Evolutionary conservation across 169 alveolate genomes (phyloP).

Genomic region (Miamiensis avidus): DNA sequence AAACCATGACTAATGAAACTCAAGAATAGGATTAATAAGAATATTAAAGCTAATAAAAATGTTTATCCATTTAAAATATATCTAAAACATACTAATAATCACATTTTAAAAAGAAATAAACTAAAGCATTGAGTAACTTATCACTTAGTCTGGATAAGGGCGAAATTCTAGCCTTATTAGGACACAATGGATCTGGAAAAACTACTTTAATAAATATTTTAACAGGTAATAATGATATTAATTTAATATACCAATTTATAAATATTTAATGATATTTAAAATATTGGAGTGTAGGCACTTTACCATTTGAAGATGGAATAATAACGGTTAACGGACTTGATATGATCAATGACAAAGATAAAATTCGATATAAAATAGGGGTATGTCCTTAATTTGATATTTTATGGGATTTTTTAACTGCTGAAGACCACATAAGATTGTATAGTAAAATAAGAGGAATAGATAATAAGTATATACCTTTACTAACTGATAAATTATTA

Average conservation of each 20-base stretch:
- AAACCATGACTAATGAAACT: too few species aligned
- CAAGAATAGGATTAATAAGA: too few species aligned
- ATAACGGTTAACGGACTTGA: conserved; percentile 75
- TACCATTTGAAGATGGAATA: conserved; percentile 63
- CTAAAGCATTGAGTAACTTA: conserved; percentile 73
- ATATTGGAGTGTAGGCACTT: conserved; percentile 72
- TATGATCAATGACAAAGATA: conserved; percentile 68
- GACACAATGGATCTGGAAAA: conserved; percentile 95
- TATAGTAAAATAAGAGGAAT: conserved; percentile 61
- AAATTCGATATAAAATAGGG: conserved; percentile 67
- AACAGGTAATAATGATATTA: too few species aligned
- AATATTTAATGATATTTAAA: too few species aligned
- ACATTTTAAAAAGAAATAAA: too few species aligned
- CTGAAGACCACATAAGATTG: conserved; percentile 70
- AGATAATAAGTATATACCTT: conserved; percentile 45
- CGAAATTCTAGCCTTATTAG: conserved; percentile 87
- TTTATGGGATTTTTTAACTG: conserved; percentile 82
- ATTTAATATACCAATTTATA: too few species aligned
- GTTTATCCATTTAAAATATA: too few species aligned
- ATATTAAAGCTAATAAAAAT: too few species aligned
- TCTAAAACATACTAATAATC: too few species aligned
- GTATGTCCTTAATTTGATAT: conserved; percentile 85
- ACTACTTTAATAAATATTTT: conserved; percentile 85
- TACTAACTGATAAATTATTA: conserved; percentile 44
- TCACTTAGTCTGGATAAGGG: conserved; percentile 75